Evolutionary conservation across 2,329 filamentous ascomycete genomes (phyloP).

Genomic region (Pseudomassariella vexata): DNA sequence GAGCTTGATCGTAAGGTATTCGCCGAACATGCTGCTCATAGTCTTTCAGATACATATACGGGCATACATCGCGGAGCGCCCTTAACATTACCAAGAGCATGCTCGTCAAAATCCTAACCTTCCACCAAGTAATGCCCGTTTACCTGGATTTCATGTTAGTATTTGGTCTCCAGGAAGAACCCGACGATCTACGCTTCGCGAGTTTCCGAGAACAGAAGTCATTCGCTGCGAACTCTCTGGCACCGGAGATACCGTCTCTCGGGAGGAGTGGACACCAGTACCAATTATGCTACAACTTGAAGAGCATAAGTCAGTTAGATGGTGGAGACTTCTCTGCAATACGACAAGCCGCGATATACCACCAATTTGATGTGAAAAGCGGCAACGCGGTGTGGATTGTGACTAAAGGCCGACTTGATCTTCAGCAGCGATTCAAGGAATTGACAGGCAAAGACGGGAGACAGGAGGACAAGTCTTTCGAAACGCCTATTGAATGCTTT

Average conservation of each 20-base stretch:
- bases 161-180: constrained; percentile 25
- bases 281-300: constrained; percentile 30
- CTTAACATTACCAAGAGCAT: constrained; percentile 11
- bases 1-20: not conserved
- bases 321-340: constrained; percentile 14
- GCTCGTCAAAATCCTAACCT: constrained; percentile 15
- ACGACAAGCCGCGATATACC: constrained; percentile 29
- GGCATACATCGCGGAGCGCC: constrained; percentile 7
- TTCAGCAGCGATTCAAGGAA: constrained; percentile 23
- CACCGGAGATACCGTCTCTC: constrained; percentile 13
- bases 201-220: constrained; percentile 27
- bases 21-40: not conserved
- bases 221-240: constrained; percentile 11
- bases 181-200: constrained; percentile 26
- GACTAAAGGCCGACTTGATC: constrained; percentile 24
- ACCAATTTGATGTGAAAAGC: constrained; percentile 30
- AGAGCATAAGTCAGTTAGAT: constrained; percentile 11
- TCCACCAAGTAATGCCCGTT: constrained; percentile 32
- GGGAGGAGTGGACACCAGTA: constrained; percentile 27
- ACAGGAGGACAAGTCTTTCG: constrained; percentile 25
- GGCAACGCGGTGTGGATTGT: constrained; percentile 34
- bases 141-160: constrained; percentile 32
- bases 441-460: constrained; percentile 23
- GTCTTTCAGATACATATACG: constrained; percentile 10
- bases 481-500: constrained; percentile 24